Conservation (phyloP, 306 rosid species). For the Vigna unguiculata region DNA sequence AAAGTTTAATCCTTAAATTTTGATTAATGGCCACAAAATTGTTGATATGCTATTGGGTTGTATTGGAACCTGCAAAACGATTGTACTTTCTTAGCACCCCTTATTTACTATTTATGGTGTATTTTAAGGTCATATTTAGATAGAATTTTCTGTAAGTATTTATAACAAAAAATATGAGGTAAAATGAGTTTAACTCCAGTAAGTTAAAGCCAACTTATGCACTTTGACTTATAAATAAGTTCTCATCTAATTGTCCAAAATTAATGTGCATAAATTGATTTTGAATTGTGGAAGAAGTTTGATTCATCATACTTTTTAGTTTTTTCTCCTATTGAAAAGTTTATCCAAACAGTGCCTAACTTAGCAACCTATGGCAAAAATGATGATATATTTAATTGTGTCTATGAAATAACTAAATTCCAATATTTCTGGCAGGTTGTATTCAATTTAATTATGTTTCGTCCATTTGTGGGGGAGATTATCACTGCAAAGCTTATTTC, state of each 20-base stretch:
- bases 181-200: not conserved
- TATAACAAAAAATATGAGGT: not conserved
- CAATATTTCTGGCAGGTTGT: constrained; percentile 61
- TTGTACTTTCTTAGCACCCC: not conserved
- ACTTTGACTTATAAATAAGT: too few relatives aligned
- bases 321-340: not conserved
- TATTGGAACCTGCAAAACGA: not conserved
- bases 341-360: not conserved
- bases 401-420: constrained; percentile 27
- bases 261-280: too few relatives aligned
- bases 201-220: too few relatives aligned
- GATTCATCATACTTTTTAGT: not conserved
- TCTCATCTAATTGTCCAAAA: too few relatives aligned
- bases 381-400: constrained; percentile 44
- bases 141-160: not conserved
- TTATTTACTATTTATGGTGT: constrained; percentile 7
- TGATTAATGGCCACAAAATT: not conserved
- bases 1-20: constrained; percentile 8
- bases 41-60: constrained; percentile 1
- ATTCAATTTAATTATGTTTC: constrained; percentile 72
- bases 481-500: constrained; percentile 66
- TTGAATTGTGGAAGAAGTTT: too few relatives aligned
- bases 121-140: not conserved
- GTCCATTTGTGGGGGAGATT: constrained; percentile 79
- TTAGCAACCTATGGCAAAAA: not conserved